Evolutionary conservation across 257 asterid species (phyloP).

Genomic region (Forsythia viridissima): DNA sequence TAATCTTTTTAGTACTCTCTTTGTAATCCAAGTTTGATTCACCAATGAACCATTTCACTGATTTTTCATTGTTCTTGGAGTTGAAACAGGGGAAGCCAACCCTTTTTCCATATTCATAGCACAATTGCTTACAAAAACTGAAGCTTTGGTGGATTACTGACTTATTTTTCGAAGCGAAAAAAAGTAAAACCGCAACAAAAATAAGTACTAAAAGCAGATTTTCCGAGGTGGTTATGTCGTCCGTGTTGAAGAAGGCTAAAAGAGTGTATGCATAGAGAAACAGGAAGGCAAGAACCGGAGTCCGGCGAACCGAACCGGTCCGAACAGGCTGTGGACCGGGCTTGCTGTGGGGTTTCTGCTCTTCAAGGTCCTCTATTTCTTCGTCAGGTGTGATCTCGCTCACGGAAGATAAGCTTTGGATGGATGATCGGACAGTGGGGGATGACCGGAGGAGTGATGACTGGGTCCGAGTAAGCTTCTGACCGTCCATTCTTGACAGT

Average conservation of each 20-base stretch:
- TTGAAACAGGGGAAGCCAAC: slow-evolving; percentile 36
- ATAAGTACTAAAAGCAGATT: slow-evolving; percentile 57
- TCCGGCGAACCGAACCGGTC: slow-evolving; percentile 32
- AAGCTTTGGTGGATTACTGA: slow-evolving; percentile 37
- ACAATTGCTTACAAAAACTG: slow-evolving; percentile 36
- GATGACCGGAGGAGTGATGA: slow-evolving; percentile 96
- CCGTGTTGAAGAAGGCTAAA: slow-evolving; percentile 47
- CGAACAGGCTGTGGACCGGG: slow-evolving; percentile 40
- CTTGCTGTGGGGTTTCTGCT: slow-evolving; percentile 80
- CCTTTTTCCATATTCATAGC: slow-evolving; percentile 36
- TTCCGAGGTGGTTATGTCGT: slow-evolving; percentile 60
- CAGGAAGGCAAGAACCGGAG: slow-evolving; percentile 39
- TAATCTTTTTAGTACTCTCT: slow-evolving; percentile 26
- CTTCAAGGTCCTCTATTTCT: slow-evolving; percentile 65
- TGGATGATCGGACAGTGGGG: slow-evolving; percentile 75
- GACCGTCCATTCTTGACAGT: slow-evolving; percentile 61
- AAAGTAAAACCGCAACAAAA: slow-evolving; percentile 58
- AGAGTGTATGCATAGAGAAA: slow-evolving; percentile 49
- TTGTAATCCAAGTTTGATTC: slow-evolving; percentile 34
- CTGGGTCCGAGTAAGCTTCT: slow-evolving; percentile 76
- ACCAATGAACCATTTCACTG: slow-evolving; percentile 86
- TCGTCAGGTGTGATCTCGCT: slow-evolving; percentile 57
- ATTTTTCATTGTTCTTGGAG: slow-evolving; percentile 44
- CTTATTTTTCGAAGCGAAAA: slow-evolving; percentile 53
- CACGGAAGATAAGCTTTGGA: slow-evolving; percentile 78